Evolutionary conservation across 2,329 filamentous ascomycete species (phyloP), one percentile per base, ranked within the genome.

Genomic region (Exserohilum rostratum): DNA sequence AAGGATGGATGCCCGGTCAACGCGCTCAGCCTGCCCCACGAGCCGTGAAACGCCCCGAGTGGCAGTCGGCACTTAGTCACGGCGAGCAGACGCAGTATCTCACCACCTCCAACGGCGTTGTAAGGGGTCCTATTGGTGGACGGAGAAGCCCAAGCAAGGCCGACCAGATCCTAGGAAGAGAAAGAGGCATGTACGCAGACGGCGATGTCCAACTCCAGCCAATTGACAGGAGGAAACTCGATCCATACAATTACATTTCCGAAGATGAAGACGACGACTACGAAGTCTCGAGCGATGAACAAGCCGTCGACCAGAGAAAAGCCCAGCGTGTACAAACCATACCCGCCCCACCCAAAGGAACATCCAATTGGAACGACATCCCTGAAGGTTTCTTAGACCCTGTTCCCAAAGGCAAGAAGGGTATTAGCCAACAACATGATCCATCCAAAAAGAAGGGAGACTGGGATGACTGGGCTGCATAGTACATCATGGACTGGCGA

Each of bases 341-440:
- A 3, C 43, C 57, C 13, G 43, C 50, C 4, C 55, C 55, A 0
- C 58, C 57, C 1, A 65, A 64, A 30, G 37, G 31, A 6, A 78
- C 72, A 9, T 68, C 66, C 38, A 77, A 79, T 48, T 81, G 79
- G 79, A 82, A 82, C 50, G 79, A 82, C 53, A 68, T 82, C 4
- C 79, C 79, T 12, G 78, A 79, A 5, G 79, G 78, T 15, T 78
- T 79, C 39, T 25, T 74, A 10, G 57, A 67, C 20, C 57, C 64
- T 3, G 59, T 67, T 27, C 66, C 67, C 27, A 64, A 75, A 44
- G 65, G 65, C 18, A 68, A 72, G 45, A 61, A 66, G 43, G 68
- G 60, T 39, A 35, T 47, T 2, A 69, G 69, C 50, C 68, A 65
- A 37, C 61, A 66, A 55, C 40, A 71, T 59, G 66, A 61, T 54